Evolutionary conservation across 768 basidiomycete genomes (phyloP), one percentile per base, ranked within the genome.

Genomic region (Dioszegia crocea): DNA sequence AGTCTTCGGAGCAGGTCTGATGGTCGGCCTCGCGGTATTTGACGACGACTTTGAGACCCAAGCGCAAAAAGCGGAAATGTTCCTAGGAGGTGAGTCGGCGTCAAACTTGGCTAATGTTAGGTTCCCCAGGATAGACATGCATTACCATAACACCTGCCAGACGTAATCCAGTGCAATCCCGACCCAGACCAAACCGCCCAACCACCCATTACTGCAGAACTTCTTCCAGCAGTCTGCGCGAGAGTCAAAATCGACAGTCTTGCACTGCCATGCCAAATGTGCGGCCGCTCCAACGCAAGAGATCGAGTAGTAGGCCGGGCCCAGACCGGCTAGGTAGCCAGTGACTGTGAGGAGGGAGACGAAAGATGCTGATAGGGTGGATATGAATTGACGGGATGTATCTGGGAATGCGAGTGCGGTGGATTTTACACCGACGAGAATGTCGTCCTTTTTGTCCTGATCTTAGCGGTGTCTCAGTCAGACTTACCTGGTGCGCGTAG

Each of bases 401-500:
- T 83, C 80, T 26, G 87, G 89, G 71, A 98, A 98, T 40, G 97
- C 83, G 43, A 98, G 81, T 1, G 96, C 96, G 2, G 92, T 99
- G 12, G 92, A 96, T 59, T 86, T 89, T 74, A 99, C 93, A 33
- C 89, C 91, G 23, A 84, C 89, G 41, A 83, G 80, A 49, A 89
- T 80, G 70, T 99, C 96, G 79, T 99, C 96, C 16, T 62, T 71
- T 79, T 98, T 99, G 79, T 99, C 96, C 88, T 96, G 74, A 10
- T 12, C 19, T 58, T 38, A 44, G 55, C 59, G 17, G 12, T n/a
- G 51, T 23, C 21, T 46, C 16, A 47, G 26, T 54, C 29, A 26
- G 33, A 62, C 78, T 29, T 61, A 88, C 91, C 80, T 97, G 94
- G 76, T 99, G 96, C 2, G 96, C 96, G 70, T 98, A 98, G 65